Evolutionary conservation across 345 rosid species (phyloP), one percentile per base, ranked within the genome.

Genomic region (Linum usitatissimum): DNA sequence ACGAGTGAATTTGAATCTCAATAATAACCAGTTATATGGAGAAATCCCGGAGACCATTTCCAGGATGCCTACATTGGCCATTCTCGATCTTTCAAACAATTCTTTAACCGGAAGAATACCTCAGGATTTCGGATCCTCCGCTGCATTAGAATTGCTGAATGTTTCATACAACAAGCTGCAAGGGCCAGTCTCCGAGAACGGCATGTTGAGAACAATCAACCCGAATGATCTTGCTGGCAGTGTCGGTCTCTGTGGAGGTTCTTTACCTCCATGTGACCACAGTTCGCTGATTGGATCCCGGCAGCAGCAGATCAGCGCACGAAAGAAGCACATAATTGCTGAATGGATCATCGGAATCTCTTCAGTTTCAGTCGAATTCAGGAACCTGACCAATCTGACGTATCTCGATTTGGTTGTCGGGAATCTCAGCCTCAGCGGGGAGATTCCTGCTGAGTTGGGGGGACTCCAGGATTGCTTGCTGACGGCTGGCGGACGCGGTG

Each of bases 11-110:
- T 59, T 87, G 66, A 89, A 87, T 75, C 79, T 92, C 57, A 73
- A 76, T 61, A 78, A 75, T 78, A 92, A 92, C 64, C 75, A 62
- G 23, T 75, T 92, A 63, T 78, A 73, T 0, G 97, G 96, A 21
- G 83, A 76, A 61, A 89, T 92, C 71, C 98, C 97, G 0, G 72
- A 75, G 63, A 69, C 85, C 40, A 66, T 87, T 59, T 80, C 90
- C 2, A 81, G 76, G 72, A 89, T 92, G 98, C 82, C 96, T 5
- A 73, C 96, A 51, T 80, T 92, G 62, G 83, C 98, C 30, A 77
- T 89, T 67, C 79, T 89, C n/a, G 96, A 93, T 79, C 85, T 90
- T 21, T 86, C 96, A 53, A 86, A 86, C 74, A 93, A 90, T 65
- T 87, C 88, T 20, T 59, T 93, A 61, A 81, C 79, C 21, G 97